A percentile compares a stretch with the other conserved stretches of the same genome.
Conservation (phyloP, 2,329 filamentous ascomycete species). For the Arthrobotrys iridis region DNA sequence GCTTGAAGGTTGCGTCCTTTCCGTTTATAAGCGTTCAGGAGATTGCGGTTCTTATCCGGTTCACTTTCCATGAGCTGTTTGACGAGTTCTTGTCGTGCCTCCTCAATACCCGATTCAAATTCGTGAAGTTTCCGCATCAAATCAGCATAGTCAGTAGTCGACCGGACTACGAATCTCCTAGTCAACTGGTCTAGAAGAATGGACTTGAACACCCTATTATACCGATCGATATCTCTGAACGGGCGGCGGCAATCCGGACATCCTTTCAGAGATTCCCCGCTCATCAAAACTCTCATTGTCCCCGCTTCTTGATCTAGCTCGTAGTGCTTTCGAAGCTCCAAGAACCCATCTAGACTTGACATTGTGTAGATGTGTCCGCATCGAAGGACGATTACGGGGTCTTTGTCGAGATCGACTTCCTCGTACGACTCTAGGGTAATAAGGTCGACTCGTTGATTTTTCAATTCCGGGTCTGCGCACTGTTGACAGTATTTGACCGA, state of each 20-base stretch:
- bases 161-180: conserved; percentile 70
- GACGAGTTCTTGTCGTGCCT: not conserved
- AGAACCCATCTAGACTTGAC: conserved; percentile 71
- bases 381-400: conserved; percentile 70
- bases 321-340: conserved; percentile 65
- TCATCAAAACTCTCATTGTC: conserved; percentile 12
- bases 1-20: not conserved
- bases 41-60: not conserved
- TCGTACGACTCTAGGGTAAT: conserved; percentile 62
- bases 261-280: conserved; percentile 59
- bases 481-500: conserved; percentile 67
- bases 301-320: not conserved
- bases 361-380: conserved; percentile 74
- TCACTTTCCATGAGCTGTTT: not conserved
- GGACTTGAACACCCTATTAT: conserved; percentile 71
- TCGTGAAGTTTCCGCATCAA: conserved; percentile 6
- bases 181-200: conserved; percentile 72
- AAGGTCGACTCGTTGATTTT: conserved; percentile 67
- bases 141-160: conserved; percentile 25
- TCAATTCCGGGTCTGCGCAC: conserved; percentile 65
- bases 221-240: conserved; percentile 69
- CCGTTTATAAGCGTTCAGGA: not conserved
- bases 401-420: conserved; percentile 68
- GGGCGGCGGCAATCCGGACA: conserved; percentile 72
- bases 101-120: conserved; percentile 1